Evolutionary conservation across 441 rosid species (phyloP), one percentile per base, ranked within the genome.

Genomic region (Bocquillonia castaneifolia): DNA sequence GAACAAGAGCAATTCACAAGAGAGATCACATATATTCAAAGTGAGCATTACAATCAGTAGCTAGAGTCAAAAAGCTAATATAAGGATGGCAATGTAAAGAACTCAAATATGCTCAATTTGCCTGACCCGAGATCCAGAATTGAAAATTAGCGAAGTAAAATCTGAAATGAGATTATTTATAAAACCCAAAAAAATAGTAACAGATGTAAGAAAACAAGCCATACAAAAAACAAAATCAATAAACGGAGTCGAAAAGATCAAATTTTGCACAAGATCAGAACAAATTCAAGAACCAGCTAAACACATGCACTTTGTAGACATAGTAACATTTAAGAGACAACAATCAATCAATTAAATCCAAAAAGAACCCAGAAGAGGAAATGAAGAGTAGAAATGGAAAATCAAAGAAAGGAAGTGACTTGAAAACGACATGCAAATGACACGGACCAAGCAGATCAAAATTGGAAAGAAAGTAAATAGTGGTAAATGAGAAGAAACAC

Each of bases 391-490:
- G 8, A 64, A 18, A 31, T 29, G 68, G 58, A 20, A 55, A 40
- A 56, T 25, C 1, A 59, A 3, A 44, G 14, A 53, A 42, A 57
- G 52, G 13, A 47, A 45, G 7, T 17, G 50, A 63, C 53, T 29
- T 64, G 6, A 37, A 17, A 20, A 20, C n/a, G n/a, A n/a, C n/a
- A n/a, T n/a, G n/a, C n/a, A n/a, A 56, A 39, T 3, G 18, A 36
- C 25, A 44, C 1, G 52, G 53, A 72, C 69, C 77, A 62, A 59
- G 61, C 15, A 42, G 34, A 70, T 48, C 59, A 22, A 29, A 70
- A 39, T 42, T 22, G 68, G 73, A 34, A 6, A 47, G 61, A 17
- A 32, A 17, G 10, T 23, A 10, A 18, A 40, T 10, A 25, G 39
- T 8, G 42, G 14, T 10, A 26, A 39, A 1, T 32, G 10, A 40